Base-by-base conservation (phyloP, 495 filamentous ascomycete genomes). In the Talaromyces thailandensis region DNA sequence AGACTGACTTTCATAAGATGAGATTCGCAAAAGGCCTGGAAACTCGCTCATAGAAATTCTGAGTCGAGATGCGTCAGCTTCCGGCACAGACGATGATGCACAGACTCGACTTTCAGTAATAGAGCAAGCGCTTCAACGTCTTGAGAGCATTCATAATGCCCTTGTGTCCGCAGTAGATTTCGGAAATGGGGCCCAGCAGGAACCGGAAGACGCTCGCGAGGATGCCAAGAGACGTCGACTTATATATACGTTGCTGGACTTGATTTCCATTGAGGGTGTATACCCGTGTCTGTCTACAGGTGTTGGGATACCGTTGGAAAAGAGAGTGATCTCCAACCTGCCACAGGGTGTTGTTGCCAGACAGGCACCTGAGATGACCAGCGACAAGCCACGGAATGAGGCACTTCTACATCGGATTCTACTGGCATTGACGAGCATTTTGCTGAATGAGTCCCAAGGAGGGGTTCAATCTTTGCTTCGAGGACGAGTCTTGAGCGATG, bases 211-310 rank as follows among this genome's bases (percentile, higher is more conserved):
- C 69, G 66, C 64, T 37, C 63, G 75, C 28, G 75, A 79, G 66
- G 75, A 79, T 69, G 75, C 76, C 18, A 78, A 71, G 65, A 72
- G 73, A 21, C 78, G 79, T 26, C 76, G 80, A 24, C 68, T 75
- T n/a, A 63, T 83, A 2, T 74, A 77, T 71, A 76, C 76, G 6
- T 70, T 85, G 16, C 70, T 84, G 14, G 82, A 85, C 60, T 64
- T 85, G 48, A 73, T 84, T 28, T 80, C 81, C 0, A 63, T 85
- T 1, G 82, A 85, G 64, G 82, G 82, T 9, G 77, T 85, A 32
- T 84, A 85, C 60, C 82, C 82, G 14, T 82, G 76, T 0, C 70
- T 84, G 3, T 82, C 81, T 9, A 64, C 70, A 14, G 81, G 82
- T 23, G 80, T 83, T 25, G 81, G 81, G 0, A 79, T 84, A 55